A percentile compares a stretch with the other conserved stretches of the same genome.
phyloP scores from a whole-genome alignment of 257 asterid genomes.

The Ligustrum vulgare region DNA sequence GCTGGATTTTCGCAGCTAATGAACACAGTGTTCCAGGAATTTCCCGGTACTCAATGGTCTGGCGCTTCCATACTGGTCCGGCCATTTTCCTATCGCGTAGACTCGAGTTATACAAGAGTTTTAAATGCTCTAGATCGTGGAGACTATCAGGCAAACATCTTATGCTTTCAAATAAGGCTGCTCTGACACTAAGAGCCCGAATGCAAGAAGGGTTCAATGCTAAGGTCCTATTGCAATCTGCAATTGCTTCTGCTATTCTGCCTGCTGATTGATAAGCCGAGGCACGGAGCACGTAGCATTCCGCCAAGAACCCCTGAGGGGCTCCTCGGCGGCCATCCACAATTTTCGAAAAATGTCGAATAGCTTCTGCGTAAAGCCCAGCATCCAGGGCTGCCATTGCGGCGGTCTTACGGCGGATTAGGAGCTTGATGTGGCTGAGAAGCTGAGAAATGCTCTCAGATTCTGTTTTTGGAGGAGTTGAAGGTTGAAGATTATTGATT shows the following conservation, averaged over 20 bases:
- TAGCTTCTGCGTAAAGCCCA: conserved; percentile 63
- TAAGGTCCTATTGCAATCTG: conserved; percentile 75
- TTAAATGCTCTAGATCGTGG: conserved; percentile 91
- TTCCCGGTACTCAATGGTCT: conserved; percentile 72
- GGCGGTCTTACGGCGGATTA: conserved; percentile 72
- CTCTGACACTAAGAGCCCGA: conserved; percentile 72
- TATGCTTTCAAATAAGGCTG: conserved; percentile 67
- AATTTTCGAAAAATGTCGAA: conserved; percentile 72
- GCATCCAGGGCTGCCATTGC: conserved; percentile 78
- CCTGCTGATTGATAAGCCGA: conserved; percentile 60
- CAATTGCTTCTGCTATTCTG: conserved; percentile 63
- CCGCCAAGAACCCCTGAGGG: conserved; percentile 65
- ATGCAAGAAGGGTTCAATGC: conserved; percentile 84
- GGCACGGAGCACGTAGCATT: conserved; percentile 68
- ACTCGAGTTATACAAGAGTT: conserved; percentile 79
- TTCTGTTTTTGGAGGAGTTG: conserved; percentile 51
- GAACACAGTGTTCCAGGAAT: conserved; percentile 89
- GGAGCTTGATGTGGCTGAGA: conserved; percentile 66
- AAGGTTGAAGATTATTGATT: conserved; percentile 33
- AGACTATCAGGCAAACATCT: conserved; percentile 83
- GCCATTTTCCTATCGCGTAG: conserved; percentile 73
- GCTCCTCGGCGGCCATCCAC: conserved; percentile 78
- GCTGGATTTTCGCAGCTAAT: conserved; percentile 74
- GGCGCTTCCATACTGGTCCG: conserved; percentile 88
- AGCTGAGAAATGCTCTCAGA: conserved; percentile 63